phyloP scores from a whole-genome alignment of 768 basidiomycete species.

The Exidia glandulosa region DNA sequence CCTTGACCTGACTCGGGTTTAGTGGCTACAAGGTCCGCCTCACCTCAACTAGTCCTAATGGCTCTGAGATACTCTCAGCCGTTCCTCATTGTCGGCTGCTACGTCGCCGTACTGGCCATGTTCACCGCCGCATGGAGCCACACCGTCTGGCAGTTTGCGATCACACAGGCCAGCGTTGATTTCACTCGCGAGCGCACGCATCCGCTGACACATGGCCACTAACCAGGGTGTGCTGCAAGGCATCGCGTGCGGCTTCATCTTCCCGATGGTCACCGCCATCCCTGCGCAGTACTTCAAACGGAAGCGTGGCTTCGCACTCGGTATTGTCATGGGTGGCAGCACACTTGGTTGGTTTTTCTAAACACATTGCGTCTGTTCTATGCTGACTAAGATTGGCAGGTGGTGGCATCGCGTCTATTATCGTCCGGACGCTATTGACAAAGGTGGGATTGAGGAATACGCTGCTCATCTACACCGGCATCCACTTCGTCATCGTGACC shows the following conservation, averaged over 20 bases:
- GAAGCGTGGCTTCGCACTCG: neutral
- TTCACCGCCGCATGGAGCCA: neutral
- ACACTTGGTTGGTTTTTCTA: neutral
- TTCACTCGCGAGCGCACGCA: neutral
- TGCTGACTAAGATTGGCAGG: neutral
- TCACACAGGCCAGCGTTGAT: neutral
- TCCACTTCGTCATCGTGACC: slow-evolving; percentile 16
- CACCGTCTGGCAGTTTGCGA: slow-evolving; percentile 1
- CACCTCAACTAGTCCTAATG: neutral
- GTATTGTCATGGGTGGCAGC: slow-evolving; percentile 1
- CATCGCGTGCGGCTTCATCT: neutral
- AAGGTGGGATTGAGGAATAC: slow-evolving; percentile 21
- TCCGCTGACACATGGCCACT: neutral
- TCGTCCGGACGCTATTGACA: slow-evolving; percentile 15
- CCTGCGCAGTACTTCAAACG: slow-evolving; percentile 2
- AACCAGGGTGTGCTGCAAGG: slow-evolving; percentile 3
- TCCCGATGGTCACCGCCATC: slow-evolving; percentile 1
- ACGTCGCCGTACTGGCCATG: neutral
- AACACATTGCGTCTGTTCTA: neutral
- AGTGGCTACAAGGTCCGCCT: neutral
- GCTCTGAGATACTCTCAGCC: neutral
- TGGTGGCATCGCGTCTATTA: neutral
- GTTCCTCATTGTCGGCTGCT: slow-evolving; percentile 2
- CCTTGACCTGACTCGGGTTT: neutral
- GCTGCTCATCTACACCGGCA: slow-evolving; percentile 19